Evolutionary conservation across 148 eudicot genomes (phyloP), one percentile per base, ranked within the genome.

Genomic region (Spergularia marina): DNA sequence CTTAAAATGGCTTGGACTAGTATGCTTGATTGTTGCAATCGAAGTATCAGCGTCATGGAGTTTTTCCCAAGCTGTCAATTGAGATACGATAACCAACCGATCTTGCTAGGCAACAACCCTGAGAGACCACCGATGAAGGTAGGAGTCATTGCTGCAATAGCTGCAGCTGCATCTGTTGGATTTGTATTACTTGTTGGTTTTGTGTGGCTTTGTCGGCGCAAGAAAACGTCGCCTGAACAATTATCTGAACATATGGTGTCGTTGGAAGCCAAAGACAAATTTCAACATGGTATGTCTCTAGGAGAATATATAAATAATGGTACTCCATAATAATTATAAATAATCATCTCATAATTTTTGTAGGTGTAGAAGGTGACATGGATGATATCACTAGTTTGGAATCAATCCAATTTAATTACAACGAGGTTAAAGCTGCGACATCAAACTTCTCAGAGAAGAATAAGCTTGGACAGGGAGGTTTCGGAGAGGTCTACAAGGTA

Each of bases 401-500:
- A 1, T 30, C 71, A n/a, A 15, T 76, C 17, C 78, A 67, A 3
- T 76, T 76, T 13, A 44, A 34, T 21, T 39, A 66, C 0, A 7
- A 49, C 16, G 17, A 64, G 12, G 55, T 76, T 1, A 66, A 56
- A 44, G 6, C 34, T 4, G 72, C 78, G 8, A 76, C 78, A 41
- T 16, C 23, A 0, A 67, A 76, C 30, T 76, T 76, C 55, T 76
- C 78, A 5, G 51, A 39, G 0, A 65, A 44, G 2, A 20, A 44
- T 21, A 67, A 66, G 18, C 65, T 76, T 7, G 78, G 78, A 10
- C 9, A 67, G 57, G 78, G 78, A 6, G 78, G 78, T 55, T 76
- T 76, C 55, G 78, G 78, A 11, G 17, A 23, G 6, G 78, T 76
- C 16, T 67, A 76, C 41, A 76, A 23, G 78, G 78, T 76, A 56